Base-by-base conservation (phyloP, 805 yeast species). In the Zygosaccharomyces gambellarensis region DNA sequence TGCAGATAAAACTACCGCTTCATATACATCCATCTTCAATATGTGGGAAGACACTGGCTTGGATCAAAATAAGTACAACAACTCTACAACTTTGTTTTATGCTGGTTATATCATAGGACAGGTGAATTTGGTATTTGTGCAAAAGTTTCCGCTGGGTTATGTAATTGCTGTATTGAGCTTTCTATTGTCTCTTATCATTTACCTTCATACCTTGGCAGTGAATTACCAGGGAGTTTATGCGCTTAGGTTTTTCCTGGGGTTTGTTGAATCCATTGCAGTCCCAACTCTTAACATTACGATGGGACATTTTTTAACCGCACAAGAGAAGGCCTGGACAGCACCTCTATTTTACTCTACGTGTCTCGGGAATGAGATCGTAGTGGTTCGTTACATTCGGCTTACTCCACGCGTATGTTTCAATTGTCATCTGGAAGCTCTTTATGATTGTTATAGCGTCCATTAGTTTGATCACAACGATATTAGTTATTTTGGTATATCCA, bases 371-470 rank as follows among this genome's bases (percentile, higher is more conserved):
- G 71, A 77, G 2, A 76, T 80, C 39, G 78, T 81, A n/a, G 73
- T 77, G 79, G 5, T 75, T 77, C 55, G 74, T 77, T 43, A 71
- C 76, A 0, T 71, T 65, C 50, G 75, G 75, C 49, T 65, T 70
- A 3, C 43, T 71, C 7, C 63, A 62, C 46, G 52, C 54, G 4
- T 39, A 59, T 27, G 40, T 67, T 0, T 14, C 55, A 10, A 56
- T 70, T 22, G 57, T 69, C 17, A 51, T 68, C 8, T 83, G 86
- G 85, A 75, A 77, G 56, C 60, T 81, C 17, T 74, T 81, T 49
- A 77, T 75, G 65, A 73, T 82, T 27, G 75, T 81, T 44, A 72
- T 77, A 48, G 88, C 85, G 43, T 75, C 79, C n/a, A 59, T 78
- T 34, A 78, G 85, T 0, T 64, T 80, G 22, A 17, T 75, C 21